Evolutionary conservation across 352 stramenopile genomes (phyloP).

Genomic region (Phytophthora pini): DNA sequence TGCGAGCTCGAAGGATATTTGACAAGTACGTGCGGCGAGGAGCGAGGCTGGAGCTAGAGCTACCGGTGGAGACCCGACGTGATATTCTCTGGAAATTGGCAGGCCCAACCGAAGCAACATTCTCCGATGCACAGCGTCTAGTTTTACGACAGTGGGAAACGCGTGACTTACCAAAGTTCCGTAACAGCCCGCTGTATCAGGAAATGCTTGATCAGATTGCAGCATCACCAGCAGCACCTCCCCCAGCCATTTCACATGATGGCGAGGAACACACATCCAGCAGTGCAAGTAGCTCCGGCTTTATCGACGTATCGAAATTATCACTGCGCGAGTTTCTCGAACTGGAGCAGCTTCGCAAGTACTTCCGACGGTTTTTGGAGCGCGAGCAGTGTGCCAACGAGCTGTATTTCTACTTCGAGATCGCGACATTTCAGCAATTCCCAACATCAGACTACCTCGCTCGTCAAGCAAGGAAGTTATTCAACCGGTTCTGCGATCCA

Average conservation of each 20-base stretch:
- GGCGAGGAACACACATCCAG: slow-evolving; percentile 17
- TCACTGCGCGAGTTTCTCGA: slow-evolving; percentile 71
- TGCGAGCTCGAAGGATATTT: slow-evolving; percentile 73
- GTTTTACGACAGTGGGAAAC: slow-evolving; percentile 65
- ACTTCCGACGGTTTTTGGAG: slow-evolving; percentile 74
- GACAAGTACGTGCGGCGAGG: slow-evolving; percentile 73
- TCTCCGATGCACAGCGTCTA: slow-evolving; percentile 63
- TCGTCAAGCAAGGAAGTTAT: slow-evolving; percentile 72
- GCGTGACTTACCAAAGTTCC: slow-evolving; percentile 54
- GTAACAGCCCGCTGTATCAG: slow-evolving; percentile 36
- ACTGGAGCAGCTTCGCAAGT: slow-evolving; percentile 57
- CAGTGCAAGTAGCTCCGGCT: slow-evolving; percentile 29
- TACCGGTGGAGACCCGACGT: slow-evolving; percentile 63
- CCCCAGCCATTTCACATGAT: slow-evolving; percentile 16
- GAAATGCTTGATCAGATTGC: slow-evolving; percentile 51
- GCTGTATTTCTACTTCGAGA: slow-evolving; percentile 80
- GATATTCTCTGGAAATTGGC: slow-evolving; percentile 75
- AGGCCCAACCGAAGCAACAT: slow-evolving; percentile 62
- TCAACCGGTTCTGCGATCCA: slow-evolving; percentile 68
- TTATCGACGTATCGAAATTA: slow-evolving; percentile 54
- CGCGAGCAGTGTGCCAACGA: slow-evolving; percentile 78
- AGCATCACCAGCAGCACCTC: slow-evolving; percentile 11
- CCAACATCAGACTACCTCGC: slow-evolving; percentile 78
- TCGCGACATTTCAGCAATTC: slow-evolving; percentile 74
- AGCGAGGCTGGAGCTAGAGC: slow-evolving; percentile 65